phyloP scores from a whole-genome alignment of 495 filamentous ascomycete species.

The Penicillium riverlandense region DNA sequence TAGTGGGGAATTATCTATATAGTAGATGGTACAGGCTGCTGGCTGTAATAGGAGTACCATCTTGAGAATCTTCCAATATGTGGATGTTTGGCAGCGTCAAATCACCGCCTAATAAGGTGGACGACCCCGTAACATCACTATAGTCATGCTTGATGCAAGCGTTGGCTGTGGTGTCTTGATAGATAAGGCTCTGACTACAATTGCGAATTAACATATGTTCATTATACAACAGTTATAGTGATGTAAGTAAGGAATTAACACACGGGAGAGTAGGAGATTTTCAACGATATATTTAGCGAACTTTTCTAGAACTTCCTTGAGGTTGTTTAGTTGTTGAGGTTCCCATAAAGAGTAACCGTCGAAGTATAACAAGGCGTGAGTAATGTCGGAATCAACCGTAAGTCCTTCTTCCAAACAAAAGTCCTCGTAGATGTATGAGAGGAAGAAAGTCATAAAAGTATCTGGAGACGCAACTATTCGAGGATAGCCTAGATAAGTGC shows the following conservation, averaged over 20 bases:
- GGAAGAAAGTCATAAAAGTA: slow-evolving; percentile 11
- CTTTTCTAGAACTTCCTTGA: slow-evolving; percentile 1
- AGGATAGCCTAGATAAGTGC: slow-evolving; percentile 8
- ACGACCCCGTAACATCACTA: no score
- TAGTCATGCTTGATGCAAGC: no score
- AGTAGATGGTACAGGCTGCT: no score
- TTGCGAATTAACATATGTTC: neutral
- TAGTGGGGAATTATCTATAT: no score
- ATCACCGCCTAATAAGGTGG: no score
- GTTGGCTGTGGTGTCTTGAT: slow-evolving; percentile 13
- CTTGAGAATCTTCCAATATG: no score
- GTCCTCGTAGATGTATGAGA: slow-evolving; percentile 1
- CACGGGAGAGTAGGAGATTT: slow-evolving; percentile 7
- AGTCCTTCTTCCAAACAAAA: slow-evolving; percentile 1
- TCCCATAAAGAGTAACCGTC: slow-evolving; percentile 7
- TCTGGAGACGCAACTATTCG: slow-evolving; percentile 7
- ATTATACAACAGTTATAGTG: neutral
- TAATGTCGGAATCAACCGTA: slow-evolving; percentile 6
- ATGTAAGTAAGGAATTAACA: neutral
- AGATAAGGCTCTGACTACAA: slow-evolving; percentile 11
- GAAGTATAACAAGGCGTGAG: slow-evolving; percentile 4
- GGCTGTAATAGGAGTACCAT: no score
- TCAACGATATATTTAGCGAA: slow-evolving; percentile 10
- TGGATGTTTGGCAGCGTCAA: no score
- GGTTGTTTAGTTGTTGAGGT: slow-evolving; percentile 4